Conservation (phyloP, 192 early-diverging fungal species). For the Backusella sp. region DNA sequence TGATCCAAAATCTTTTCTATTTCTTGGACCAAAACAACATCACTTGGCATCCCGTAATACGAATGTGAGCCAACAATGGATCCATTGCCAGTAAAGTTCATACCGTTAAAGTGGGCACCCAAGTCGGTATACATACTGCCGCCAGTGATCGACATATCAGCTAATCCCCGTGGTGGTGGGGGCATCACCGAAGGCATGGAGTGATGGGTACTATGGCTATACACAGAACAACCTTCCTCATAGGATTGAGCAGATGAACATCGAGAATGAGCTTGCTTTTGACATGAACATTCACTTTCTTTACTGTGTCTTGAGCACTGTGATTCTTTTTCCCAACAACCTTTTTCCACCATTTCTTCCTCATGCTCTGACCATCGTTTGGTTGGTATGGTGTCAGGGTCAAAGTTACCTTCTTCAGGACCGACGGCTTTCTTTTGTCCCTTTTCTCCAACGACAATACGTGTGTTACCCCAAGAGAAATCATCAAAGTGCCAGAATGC, state of each 20-base stretch:
- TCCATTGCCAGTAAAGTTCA: neutral
- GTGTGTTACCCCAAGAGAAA: conserved; percentile 98
- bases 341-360: conserved; percentile 40
- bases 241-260: neutral
- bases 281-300: conserved; percentile 11
- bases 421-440: conserved; percentile 14
- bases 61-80: neutral
- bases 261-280: neutral
- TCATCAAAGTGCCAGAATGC: conserved; percentile 99
- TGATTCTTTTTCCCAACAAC: neutral
- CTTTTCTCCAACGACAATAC: conserved; percentile 74
- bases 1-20: conserved; percentile 71
- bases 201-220: conserved; percentile 3
- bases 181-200: neutral
- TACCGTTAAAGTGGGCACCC: neutral
- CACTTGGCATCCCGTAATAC: conserved; percentile 54
- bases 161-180: neutral
- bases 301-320: conserved; percentile 3
- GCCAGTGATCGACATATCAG: neutral
- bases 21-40: conserved; percentile 69
- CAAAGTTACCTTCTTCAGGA: conserved; percentile 59
- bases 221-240: neutral
- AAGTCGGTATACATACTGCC: conserved; percentile 12
- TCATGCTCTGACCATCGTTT: conserved; percentile 72
- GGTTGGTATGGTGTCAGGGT: conserved; percentile 62